Percentiles rank a stretch among this genome's conserved stretches.
Conservation (phyloP, 2,329 filamentous ascomycete genomes). For the Monascus ruber region DNA sequence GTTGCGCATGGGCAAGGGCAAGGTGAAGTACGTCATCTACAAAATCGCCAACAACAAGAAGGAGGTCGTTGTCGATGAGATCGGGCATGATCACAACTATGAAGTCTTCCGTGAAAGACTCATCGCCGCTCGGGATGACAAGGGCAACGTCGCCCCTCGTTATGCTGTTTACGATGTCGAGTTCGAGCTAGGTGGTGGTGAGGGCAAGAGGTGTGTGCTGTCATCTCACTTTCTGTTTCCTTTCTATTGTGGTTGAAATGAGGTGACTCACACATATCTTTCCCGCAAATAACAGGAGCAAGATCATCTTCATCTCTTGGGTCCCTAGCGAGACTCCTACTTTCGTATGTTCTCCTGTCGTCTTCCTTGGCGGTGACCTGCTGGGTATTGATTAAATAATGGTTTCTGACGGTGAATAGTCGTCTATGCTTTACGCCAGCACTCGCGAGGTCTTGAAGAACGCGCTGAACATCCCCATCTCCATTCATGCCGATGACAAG, state of each 20-base stretch:
- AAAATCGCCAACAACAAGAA: conserved; percentile 42
- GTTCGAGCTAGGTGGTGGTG: conserved; percentile 36
- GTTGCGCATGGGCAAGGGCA: conserved; percentile 33
- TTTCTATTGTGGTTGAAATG: background rate
- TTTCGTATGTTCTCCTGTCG: conserved; percentile 21
- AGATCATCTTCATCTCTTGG: conserved; percentile 43
- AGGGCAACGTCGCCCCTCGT: conserved; percentile 34
- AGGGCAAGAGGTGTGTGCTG: conserved; percentile 35
- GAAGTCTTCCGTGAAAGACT: conserved; percentile 39
- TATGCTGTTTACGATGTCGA: conserved; percentile 42
- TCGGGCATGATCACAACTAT: conserved; percentile 34
- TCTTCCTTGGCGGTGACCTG: too few relatives aligned
- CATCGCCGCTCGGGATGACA: conserved; percentile 28
- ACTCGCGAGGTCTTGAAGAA: conserved; percentile 39
- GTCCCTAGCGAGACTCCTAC: conserved; percentile 30
- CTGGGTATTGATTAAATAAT: too few relatives aligned
- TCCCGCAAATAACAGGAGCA: conserved; percentile 26
- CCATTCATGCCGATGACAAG: conserved; percentile 33
- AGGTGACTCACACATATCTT: conserved; percentile 7
- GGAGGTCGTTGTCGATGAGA: conserved; percentile 38
- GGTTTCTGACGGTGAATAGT: conserved; percentile 15
- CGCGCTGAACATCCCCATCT: conserved; percentile 32
- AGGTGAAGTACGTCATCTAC: conserved; percentile 41
- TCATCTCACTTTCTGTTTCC: background rate
- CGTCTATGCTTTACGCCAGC: conserved; percentile 41